Conservation (phyloP, 257 asterid genomes). For the Paulownia fortunei region DNA sequence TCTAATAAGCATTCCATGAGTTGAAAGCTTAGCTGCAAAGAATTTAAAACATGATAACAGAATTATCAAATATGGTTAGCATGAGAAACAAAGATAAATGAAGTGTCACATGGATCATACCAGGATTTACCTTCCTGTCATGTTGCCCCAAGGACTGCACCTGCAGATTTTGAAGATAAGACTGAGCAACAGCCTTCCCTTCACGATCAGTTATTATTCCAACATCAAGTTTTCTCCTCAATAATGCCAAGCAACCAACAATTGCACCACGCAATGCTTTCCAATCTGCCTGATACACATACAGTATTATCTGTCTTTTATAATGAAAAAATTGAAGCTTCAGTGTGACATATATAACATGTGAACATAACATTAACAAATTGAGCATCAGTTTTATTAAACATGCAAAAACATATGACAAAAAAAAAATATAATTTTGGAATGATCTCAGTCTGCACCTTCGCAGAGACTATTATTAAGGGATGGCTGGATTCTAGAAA, state of each 20-base stretch:
- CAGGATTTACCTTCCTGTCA: constrained; percentile 75
- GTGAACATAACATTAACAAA: not conserved
- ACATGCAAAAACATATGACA: not conserved
- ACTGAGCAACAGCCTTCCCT: constrained; percentile 70
- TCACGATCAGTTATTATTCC: constrained; percentile 63
- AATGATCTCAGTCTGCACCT: constrained; percentile 1
- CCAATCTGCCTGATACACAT: constrained; percentile 89
- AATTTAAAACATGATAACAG: constrained; percentile 17
- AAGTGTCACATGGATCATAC: constrained; percentile 11
- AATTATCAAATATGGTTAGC: constrained; percentile 27
- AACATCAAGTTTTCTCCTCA: constrained; percentile 72
- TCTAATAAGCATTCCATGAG: constrained; percentile 85
- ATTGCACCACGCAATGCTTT: constrained; percentile 92
- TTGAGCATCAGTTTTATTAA: not conserved
- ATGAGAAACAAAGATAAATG: constrained; percentile 16
- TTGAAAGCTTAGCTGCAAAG: constrained; percentile 88
- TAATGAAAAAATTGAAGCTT: constrained; percentile 25
- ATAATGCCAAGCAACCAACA: constrained; percentile 89
- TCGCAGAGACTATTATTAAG: not conserved
- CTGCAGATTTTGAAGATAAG: constrained; percentile 64
- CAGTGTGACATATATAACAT: not conserved
- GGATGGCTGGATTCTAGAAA: constrained; percentile 9
- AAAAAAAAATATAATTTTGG: not conserved
- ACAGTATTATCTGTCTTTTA: constrained; percentile 40
- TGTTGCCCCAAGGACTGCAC: constrained; percentile 89